These are phyloP conservation scores for Prunus davidiana DNA, from an alignment of 306 rosid species.

Conservation along the genomic window DNA sequence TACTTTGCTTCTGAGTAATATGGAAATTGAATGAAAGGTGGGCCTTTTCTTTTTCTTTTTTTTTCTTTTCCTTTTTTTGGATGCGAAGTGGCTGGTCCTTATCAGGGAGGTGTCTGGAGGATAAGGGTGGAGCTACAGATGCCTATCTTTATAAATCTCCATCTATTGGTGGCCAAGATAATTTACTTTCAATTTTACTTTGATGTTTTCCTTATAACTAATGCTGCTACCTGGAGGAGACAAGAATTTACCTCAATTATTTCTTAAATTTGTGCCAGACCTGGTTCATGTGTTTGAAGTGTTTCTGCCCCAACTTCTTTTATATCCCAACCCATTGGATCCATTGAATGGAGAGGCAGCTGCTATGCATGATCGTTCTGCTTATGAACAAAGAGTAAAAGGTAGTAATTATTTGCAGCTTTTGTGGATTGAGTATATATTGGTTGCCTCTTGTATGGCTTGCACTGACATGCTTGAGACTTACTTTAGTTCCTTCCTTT, in stretches of 20 bases:
- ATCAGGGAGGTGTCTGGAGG: constrained; percentile 83
- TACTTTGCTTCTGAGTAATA: constrained; percentile 17
- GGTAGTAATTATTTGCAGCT: constrained; percentile 36
- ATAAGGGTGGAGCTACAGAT: constrained; percentile 77
- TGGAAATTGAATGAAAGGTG: neutral
- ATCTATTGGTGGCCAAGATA: constrained; percentile 39
- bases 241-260: constrained; percentile 11
- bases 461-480: neutral
- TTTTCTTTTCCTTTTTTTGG: neutral
- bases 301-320: constrained; percentile 91
- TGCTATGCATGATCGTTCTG: constrained; percentile 65
- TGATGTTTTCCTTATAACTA: neutral
- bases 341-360: constrained; percentile 92
- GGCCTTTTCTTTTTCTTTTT: neutral
- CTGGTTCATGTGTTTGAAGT: constrained; percentile 78
- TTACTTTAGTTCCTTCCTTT: neutral
- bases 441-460: neutral
- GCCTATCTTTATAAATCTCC: constrained; percentile 93
- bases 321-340: constrained; percentile 85
- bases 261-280: constrained; percentile 41
- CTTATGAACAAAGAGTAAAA: constrained; percentile 76
- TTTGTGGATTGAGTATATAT: constrained; percentile 5
- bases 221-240: constrained; percentile 14
- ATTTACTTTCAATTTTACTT: constrained; percentile 1
- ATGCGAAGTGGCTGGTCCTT: constrained; percentile 58